These are phyloP conservation scores for Tardiomyces blankii DNA, from an alignment of 1,139 yeast species.

Conservation along the genomic window DNA sequence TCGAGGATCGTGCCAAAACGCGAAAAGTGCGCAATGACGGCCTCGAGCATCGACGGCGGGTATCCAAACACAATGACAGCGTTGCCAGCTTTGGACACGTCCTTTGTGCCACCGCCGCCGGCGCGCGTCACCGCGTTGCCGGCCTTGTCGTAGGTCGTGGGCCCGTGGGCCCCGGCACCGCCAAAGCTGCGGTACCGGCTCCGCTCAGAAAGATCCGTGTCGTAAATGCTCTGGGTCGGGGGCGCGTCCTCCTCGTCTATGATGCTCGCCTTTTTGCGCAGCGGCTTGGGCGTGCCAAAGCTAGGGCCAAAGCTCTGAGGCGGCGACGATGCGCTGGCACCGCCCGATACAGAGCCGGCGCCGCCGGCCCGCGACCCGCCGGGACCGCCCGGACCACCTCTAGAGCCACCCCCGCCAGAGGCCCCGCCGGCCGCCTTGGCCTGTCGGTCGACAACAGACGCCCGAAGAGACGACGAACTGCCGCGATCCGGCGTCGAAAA, in stretches of 20 bases:
- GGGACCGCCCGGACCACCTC: not conserved
- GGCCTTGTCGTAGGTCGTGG: slow-evolving; percentile 4
- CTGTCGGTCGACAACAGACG: slow-evolving; percentile 2
- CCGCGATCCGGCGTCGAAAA: slow-evolving; percentile 10
- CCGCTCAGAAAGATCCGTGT: slow-evolving; percentile 6
- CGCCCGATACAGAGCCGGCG: not conserved
- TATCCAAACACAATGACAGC: slow-evolving; percentile 85
- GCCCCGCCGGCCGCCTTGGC: slow-evolving; percentile 1
- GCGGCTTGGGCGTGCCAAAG: slow-evolving; percentile 22
- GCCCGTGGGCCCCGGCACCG: slow-evolving; percentile 5
- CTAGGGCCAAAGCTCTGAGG: slow-evolving; percentile 11
- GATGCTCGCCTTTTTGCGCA: slow-evolving; percentile 10
- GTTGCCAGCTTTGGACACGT: slow-evolving; percentile 13
- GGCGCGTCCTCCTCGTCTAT: slow-evolving; percentile 25
- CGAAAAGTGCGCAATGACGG: slow-evolving; percentile 62
- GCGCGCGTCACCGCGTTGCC: not conserved
- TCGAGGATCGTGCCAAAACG: slow-evolving; percentile 77
- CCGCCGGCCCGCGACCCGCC: not conserved
- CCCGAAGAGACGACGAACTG: slow-evolving; percentile 7
- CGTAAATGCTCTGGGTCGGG: slow-evolving; percentile 25
- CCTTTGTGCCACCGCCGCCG: too few species aligned
- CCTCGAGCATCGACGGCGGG: slow-evolving; percentile 60
- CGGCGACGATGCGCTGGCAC: not conserved
- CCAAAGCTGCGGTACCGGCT: not conserved
- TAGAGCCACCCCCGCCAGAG: not conserved